Percentiles rank a stretch among this genome's conserved stretches.
Conservation (phyloP, 1,139 yeast genomes). For the Debaryomyces udenii region DNA sequence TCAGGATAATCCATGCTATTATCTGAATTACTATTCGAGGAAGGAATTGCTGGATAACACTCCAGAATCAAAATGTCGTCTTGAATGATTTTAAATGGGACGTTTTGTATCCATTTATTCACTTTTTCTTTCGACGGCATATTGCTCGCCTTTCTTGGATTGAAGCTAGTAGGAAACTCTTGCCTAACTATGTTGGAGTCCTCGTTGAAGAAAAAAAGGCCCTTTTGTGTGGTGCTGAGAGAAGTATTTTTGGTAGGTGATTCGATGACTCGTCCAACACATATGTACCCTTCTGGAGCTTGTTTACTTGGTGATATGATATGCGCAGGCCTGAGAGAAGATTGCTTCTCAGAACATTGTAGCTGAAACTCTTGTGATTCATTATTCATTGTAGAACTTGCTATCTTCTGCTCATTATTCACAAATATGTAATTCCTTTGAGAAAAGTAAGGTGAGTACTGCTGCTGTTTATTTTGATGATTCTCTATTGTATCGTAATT, state of each 20-base stretch:
- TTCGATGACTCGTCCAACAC: slow-evolving; percentile 18
- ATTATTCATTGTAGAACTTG: slow-evolving; percentile 9
- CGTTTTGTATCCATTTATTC: slow-evolving; percentile 56
- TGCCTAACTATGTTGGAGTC: slow-evolving; percentile 7
- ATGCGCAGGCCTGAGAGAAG: slow-evolving; percentile 14
- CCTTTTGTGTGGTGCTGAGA: slow-evolving; percentile 13
- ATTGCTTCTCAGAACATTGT: slow-evolving; percentile 12
- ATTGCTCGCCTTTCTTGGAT: slow-evolving; percentile 59
- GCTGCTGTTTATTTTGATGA: slow-evolving; percentile 7
- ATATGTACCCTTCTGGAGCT: slow-evolving; percentile 20
- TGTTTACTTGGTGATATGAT: slow-evolving; percentile 18
- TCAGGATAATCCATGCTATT: slow-evolving; percentile 27
- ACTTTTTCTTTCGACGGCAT: slow-evolving; percentile 69
- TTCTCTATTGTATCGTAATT: slow-evolving; percentile 7
- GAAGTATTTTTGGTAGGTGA: slow-evolving; percentile 13
- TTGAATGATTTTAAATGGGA: slow-evolving; percentile 45
- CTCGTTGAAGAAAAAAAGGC: slow-evolving; percentile 13
- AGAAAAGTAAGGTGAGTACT: slow-evolving; percentile 9
- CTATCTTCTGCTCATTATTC: slow-evolving; percentile 10
- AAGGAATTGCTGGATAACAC: slow-evolving; percentile 51
- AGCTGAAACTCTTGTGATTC: slow-evolving; percentile 10
- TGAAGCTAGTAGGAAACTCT: slow-evolving; percentile 32
- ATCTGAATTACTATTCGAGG: slow-evolving; percentile 22
- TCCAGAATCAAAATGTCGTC: slow-evolving; percentile 25
- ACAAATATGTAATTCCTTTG: slow-evolving; percentile 12